Evolutionary conservation across 2,329 filamentous ascomycete species (phyloP).

Genomic region (Sporothrix brunneoviolacea): DNA sequence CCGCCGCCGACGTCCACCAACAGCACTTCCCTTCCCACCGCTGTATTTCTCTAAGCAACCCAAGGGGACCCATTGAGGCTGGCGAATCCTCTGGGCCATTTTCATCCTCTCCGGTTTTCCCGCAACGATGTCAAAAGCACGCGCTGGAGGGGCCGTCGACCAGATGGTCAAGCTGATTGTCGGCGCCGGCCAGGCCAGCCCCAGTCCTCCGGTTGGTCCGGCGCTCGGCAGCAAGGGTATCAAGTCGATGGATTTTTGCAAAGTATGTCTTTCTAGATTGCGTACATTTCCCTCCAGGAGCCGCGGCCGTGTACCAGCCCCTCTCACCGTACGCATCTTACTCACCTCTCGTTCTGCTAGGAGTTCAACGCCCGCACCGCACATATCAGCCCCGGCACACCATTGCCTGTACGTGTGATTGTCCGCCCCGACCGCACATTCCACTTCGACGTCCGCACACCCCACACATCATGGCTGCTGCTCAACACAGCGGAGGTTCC

Average conservation of each 20-base stretch:
- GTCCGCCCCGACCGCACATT: constrained; percentile 92
- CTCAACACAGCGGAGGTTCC: constrained; percentile 75
- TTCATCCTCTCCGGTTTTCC: too few species aligned
- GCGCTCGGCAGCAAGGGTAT: constrained; percentile 95
- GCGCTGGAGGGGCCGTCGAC: constrained; percentile 41
- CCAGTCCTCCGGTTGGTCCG: constrained; percentile 91
- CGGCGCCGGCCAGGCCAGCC: constrained; percentile 88
- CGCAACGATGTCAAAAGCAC: constrained; percentile 47
- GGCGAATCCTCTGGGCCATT: background rate
- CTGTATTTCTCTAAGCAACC: too few species aligned
- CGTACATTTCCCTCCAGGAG: background rate
- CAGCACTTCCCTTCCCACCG: too few species aligned
- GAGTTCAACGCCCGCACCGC: constrained; percentile 95
- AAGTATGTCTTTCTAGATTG: too few species aligned
- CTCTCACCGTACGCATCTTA: constrained; percentile 4
- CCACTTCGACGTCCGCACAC: constrained; percentile 86
- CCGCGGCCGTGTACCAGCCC: background rate
- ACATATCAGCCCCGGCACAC: constrained; percentile 74
- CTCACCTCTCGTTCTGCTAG: constrained; percentile 40
- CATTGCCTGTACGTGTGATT: constrained; percentile 82
- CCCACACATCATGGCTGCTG: constrained; percentile 86
- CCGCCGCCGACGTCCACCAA: too few species aligned
- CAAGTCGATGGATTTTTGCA: constrained; percentile 99
- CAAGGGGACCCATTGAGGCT: too few species aligned
- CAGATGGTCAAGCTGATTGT: constrained; percentile 96